Evolutionary conservation across 148 eudicot genomes (phyloP).

Genomic region (Rheum nobile): DNA sequence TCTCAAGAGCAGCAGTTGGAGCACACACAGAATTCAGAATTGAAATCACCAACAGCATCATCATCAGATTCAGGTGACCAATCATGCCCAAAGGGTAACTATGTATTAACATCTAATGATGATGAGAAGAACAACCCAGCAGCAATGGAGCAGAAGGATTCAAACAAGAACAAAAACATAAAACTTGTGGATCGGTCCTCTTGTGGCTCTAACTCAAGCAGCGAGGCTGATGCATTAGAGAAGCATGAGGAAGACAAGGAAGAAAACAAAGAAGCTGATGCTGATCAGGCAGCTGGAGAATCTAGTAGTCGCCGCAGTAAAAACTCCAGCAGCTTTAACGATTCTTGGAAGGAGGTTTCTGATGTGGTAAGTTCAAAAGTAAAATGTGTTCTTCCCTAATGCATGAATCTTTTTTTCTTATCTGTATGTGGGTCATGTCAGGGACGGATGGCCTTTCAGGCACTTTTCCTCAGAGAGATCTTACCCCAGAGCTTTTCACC

Average conservation of each 20-base stretch:
- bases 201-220: conserved; percentile 93
- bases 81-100: conserved; percentile 28
- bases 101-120: conserved; percentile 18
- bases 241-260: conserved; percentile 39
- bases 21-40: conserved; percentile 19
- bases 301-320: conserved; percentile 48
- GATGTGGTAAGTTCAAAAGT: conserved; percentile 50
- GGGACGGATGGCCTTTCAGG: conserved; percentile 86
- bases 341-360: conserved; percentile 94
- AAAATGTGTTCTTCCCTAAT: not conserved
- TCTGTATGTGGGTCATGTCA: conserved; percentile 16
- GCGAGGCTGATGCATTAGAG: conserved; percentile 74
- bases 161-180: conserved; percentile 34
- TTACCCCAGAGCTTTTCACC: conserved; percentile 92
- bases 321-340: conserved; percentile 28
- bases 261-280: conserved; percentile 40
- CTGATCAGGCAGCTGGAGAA: conserved; percentile 32
- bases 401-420: not conserved
- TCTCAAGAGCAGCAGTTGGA: conserved; percentile 35
- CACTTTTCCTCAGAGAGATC: conserved; percentile 64
- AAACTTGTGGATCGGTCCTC: conserved; percentile 89
- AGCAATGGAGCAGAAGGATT: conserved; percentile 30
- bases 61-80: conserved; percentile 46
- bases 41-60: conserved; percentile 33
- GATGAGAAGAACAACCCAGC: conserved; percentile 23